Evolutionary conservation across 169 alveolate genomes (phyloP).

Genomic region (Eimeria acervulina): DNA sequence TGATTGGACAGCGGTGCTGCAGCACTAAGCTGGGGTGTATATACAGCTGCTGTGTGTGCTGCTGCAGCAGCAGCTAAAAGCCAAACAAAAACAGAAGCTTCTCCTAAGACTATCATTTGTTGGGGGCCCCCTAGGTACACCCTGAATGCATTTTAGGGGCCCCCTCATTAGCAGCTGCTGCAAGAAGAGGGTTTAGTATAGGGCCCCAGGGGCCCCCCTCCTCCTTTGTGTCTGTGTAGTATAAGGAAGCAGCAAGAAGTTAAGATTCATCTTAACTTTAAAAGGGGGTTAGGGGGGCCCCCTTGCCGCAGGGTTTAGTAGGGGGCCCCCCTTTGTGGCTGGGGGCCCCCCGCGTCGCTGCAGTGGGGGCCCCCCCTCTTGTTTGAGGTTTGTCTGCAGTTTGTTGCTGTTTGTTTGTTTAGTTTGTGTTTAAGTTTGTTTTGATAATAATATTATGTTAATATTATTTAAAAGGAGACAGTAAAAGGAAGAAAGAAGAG

Average conservation of each 20-base stretch:
- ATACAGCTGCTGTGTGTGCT: neutral
- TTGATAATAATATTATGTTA: neutral
- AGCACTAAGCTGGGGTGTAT: neutral
- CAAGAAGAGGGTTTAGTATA: no score
- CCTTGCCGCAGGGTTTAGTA: neutral
- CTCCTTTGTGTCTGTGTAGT: no score
- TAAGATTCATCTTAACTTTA: no score
- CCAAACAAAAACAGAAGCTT: neutral
- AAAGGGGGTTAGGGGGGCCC: constrained; percentile 23
- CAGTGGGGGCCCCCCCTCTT: neutral
- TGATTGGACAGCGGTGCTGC: no score
- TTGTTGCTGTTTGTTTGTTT: neutral
- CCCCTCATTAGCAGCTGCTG: no score
- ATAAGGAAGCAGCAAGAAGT: no score
- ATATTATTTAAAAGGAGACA: neutral
- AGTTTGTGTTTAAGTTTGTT: neutral
- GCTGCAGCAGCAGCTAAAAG: neutral
- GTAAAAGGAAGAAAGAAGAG: neutral
- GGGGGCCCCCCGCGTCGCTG: neutral
- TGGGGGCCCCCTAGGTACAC: no score
- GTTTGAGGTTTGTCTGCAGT: neutral
- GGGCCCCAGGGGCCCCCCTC: no score
- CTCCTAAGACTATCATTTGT: neutral
- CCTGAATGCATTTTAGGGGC: no score
- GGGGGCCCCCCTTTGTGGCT: constrained; percentile 48